Conservation (phyloP, 1,139 yeast genomes). For the Sugiyamaella japonica region DNA sequence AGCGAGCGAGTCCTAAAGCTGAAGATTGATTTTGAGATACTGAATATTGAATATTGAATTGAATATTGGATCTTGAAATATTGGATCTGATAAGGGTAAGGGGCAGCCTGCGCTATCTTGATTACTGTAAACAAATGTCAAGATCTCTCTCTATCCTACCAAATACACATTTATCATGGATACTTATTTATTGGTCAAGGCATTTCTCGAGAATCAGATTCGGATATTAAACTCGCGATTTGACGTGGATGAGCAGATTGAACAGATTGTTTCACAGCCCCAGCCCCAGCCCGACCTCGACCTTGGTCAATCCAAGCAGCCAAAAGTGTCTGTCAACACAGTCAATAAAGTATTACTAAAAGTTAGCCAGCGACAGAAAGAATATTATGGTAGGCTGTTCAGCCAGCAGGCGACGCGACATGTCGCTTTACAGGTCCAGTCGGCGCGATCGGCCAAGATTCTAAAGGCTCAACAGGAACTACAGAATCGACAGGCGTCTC, state of each 20-base stretch:
- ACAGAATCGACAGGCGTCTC: constrained; percentile 10
- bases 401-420: constrained; percentile 29
- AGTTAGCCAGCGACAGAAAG: constrained; percentile 23
- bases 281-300: constrained; percentile 14
- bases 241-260: constrained; percentile 9
- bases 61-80: too few species aligned
- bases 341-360: constrained; percentile 23
- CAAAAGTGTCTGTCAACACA: constrained; percentile 6
- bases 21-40: too few species aligned
- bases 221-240: constrained; percentile 22
- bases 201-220: constrained; percentile 27
- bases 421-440: constrained; percentile 26
- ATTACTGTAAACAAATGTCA: not conserved
- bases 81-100: too few species aligned
- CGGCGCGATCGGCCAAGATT: constrained; percentile 3
- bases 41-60: too few species aligned
- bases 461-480: constrained; percentile 14
- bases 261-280: not conserved
- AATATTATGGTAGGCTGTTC: constrained; percentile 25
- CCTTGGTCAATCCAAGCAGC: constrained; percentile 11
- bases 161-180: constrained; percentile 6
- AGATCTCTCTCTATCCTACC: too few species aligned
- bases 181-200: constrained; percentile 17
- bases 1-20: too few species aligned
- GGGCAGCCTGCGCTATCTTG: too few species aligned